Base-by-base conservation (phyloP, 768 basidiomycete species). In the Lactarius deliciosus region DNA sequence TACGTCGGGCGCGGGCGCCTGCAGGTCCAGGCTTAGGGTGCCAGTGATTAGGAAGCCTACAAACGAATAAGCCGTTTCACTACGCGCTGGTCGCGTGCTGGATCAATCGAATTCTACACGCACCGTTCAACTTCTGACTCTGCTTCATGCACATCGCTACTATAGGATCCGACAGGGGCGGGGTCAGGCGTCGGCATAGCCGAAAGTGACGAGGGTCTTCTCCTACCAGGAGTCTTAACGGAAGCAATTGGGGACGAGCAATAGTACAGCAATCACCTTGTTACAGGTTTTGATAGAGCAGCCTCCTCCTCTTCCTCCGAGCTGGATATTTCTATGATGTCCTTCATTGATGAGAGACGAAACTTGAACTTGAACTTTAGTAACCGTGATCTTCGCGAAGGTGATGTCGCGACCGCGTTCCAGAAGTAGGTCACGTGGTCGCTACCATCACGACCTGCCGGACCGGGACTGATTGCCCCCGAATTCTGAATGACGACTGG, bases 91-190 rank as follows among this genome's bases (percentile, higher is more conserved):
- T 38, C 36, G 30, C n/a, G n/a, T 13, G 30, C 38, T 25, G 32
- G 28, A 54, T 58, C 18, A 28, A 61, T 4, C 38, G 50, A 6
- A 57, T 15, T 30, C 55, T 38, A 25, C 41, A 25, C 63, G 58
- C 66, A 64, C 66, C 25, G 41, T n/a, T 64, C 58, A 16, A 55
- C 53, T 1, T 68, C 66, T 22, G 63, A 68, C 15, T 64, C 61
- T 54, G 43, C 43, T 16, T 43, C 62, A 1, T 18, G 34, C 13
- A 5, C 53, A 45, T 55, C 34, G 5, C 34, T n/a, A 32, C 4
- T 16, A 16, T 6, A 60, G 8, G 66, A 60, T n/a, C 20, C 32
- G 16, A 28, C 32, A 6, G 32, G 32, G 7, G 40, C 16, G 32
- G 5, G 2, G 22, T 32, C 7, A 30, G 34, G 43, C 25, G 50